Conservation (phyloP, 192 early-diverging fungal genomes). For the Coemansia sp. region DNA sequence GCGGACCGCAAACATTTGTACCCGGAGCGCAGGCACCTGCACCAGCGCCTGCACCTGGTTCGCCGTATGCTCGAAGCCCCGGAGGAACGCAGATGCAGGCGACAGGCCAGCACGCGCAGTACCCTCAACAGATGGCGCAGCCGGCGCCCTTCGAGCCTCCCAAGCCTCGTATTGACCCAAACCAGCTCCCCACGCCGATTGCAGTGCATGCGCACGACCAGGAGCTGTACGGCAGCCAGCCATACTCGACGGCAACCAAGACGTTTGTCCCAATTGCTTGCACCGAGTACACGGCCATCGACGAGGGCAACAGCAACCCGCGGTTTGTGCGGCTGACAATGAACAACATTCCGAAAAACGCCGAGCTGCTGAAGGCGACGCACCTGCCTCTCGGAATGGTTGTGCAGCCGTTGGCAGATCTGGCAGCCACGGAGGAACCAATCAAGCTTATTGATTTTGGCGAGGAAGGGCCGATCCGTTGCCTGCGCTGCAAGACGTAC, state of each 20-base stretch:
- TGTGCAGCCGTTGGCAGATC: conserved; percentile 87
- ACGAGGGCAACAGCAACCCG: conserved; percentile 93
- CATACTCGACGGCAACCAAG: conserved; percentile 72
- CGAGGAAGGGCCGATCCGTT: conserved; percentile 82
- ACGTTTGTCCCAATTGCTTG: conserved; percentile 73
- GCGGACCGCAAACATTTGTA: conserved; percentile 44
- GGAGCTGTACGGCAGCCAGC: conserved; percentile 56
- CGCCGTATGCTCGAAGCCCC: conserved; percentile 29
- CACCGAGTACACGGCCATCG: conserved; percentile 76
- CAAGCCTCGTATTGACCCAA: conserved; percentile 82
- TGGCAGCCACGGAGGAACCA: conserved; percentile 74
- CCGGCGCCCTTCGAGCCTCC: conserved; percentile 37
- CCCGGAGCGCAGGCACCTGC: conserved; percentile 38
- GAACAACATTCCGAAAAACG: conserved; percentile 80
- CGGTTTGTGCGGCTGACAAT: conserved; percentile 87
- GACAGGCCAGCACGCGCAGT: conserved; percentile 23
- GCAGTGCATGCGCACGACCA: conserved; percentile 84
- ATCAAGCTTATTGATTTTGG: conserved; percentile 83
- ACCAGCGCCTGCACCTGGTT: conserved; percentile 18
- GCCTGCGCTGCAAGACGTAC: conserved; percentile 89
- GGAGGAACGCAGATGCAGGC: conserved; percentile 8
- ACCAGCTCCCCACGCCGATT: conserved; percentile 90
- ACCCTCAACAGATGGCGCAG: conserved; percentile 35
- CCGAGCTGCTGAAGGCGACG: conserved; percentile 75
- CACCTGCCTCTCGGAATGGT: conserved; percentile 82